Evolutionary conservation across 2,329 filamentous ascomycete species (phyloP).

Genomic region (Colletotrichum echinochloae): DNA sequence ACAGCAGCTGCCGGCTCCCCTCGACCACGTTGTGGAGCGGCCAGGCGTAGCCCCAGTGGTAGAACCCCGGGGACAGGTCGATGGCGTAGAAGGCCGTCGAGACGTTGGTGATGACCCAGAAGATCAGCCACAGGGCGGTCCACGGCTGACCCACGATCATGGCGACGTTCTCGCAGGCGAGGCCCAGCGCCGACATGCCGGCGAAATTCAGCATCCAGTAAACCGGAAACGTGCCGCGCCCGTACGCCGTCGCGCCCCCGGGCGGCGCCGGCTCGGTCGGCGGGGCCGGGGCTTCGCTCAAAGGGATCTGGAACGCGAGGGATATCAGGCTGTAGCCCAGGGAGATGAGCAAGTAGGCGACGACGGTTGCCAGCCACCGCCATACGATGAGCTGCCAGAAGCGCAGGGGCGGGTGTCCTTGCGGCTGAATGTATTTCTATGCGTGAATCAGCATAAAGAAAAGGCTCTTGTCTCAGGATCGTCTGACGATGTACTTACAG

Average conservation of each 20-base stretch:
- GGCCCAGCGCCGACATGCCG: constrained; percentile 71
- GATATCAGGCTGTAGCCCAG: constrained; percentile 73
- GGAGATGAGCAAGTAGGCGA: constrained; percentile 71
- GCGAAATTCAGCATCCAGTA: constrained; percentile 74
- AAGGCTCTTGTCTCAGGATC: background rate
- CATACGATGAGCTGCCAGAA: constrained; percentile 69
- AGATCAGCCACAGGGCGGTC: constrained; percentile 72
- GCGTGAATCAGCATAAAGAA: background rate
- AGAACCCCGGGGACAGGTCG: constrained; percentile 69
- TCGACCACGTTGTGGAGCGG: constrained; percentile 73
- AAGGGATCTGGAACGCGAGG: constrained; percentile 72
- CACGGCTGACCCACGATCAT: constrained; percentile 72
- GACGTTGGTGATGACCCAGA: constrained; percentile 76
- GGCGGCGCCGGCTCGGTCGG: constrained; percentile 55
- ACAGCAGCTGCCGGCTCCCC: constrained; percentile 69
- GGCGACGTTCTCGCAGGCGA: constrained; percentile 74
- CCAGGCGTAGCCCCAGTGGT: constrained; percentile 72
- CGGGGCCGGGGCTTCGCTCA: constrained; percentile 60
- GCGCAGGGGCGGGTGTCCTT: constrained; percentile 68
- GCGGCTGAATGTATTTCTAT: constrained; percentile 63
- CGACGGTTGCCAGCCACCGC: constrained; percentile 67
- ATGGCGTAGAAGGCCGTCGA: constrained; percentile 70
- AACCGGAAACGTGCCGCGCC: constrained; percentile 68
- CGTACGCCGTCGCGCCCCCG: constrained; percentile 65
- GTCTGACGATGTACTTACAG: constrained; percentile 46